Evolutionary conservation across 495 filamentous ascomycete species (phyloP).

Genomic region (Aspergillus egyptiacus): DNA sequence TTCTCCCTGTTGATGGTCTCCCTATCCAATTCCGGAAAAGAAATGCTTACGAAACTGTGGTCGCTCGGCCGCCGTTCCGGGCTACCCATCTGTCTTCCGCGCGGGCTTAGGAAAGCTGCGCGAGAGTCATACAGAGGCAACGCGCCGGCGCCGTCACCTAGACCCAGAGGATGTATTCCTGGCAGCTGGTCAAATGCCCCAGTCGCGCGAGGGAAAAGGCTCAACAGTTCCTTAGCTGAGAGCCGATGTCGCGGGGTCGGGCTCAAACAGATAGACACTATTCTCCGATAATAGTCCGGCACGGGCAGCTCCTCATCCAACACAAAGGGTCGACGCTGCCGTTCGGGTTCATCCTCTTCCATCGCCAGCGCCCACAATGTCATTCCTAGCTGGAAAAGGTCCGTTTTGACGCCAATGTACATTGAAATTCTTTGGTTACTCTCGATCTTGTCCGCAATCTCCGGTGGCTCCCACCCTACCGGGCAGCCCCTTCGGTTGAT

Average conservation of each 20-base stretch:
- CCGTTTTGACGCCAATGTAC: slow-evolving; percentile 98
- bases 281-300: slow-evolving; percentile 52
- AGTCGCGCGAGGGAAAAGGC: slow-evolving; percentile 38
- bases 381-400: slow-evolving; percentile 95
- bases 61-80: not conserved
- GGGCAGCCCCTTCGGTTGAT: slow-evolving; percentile 96
- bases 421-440: slow-evolving; percentile 91
- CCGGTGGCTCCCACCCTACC: slow-evolving; percentile 96
- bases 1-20: not conserved
- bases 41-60: not conserved
- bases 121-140: slow-evolving; percentile 19
- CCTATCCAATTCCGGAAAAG: not conserved
- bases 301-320: slow-evolving; percentile 42
- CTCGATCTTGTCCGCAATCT: slow-evolving; percentile 79
- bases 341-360: slow-evolving; percentile 84
- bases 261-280: slow-evolving; percentile 55
- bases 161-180: slow-evolving; percentile 15
- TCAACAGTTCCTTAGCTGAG: slow-evolving; percentile 52
- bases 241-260: slow-evolving; percentile 48
- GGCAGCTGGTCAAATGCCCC: slow-evolving; percentile 3
- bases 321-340: slow-evolving; percentile 63
- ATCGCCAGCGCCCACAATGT: slow-evolving; percentile 89
- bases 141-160: slow-evolving; percentile 16
- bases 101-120: slow-evolving; percentile 13
- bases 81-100: slow-evolving; percentile 7